Evolutionary conservation across 805 yeast genomes (phyloP).

Genomic region (Candida incommunis): DNA sequence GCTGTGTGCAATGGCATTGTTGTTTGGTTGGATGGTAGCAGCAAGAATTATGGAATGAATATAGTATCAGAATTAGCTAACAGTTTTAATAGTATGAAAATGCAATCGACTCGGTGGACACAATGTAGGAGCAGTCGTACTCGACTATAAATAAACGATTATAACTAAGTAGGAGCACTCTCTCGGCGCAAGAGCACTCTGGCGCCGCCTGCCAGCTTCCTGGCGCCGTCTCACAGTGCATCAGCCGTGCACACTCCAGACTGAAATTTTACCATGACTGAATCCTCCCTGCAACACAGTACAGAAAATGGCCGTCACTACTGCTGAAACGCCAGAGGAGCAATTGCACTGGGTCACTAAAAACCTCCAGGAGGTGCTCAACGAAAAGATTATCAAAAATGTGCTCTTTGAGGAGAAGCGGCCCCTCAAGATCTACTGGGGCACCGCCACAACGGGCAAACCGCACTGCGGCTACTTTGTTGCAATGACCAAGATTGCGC

Average conservation of each 20-base stretch:
- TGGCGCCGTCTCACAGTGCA: too few relatives aligned
- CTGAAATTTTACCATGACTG: too few relatives aligned
- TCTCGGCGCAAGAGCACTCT: too few relatives aligned
- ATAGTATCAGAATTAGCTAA: too few relatives aligned
- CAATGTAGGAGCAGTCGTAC: too few relatives aligned
- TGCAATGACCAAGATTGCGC: slow-evolving; percentile 93
- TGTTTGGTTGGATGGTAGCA: slow-evolving; percentile 1
- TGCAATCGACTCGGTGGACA: too few relatives aligned
- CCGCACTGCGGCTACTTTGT: slow-evolving; percentile 99
- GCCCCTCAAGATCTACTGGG: slow-evolving; percentile 88
- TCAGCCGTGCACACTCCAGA: too few relatives aligned
- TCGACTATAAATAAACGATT: too few relatives aligned
- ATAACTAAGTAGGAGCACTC: too few relatives aligned
- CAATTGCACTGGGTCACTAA: slow-evolving; percentile 59
- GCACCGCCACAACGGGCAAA: slow-evolving; percentile 98
- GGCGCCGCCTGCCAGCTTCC: too few relatives aligned
- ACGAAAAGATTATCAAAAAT: slow-evolving; percentile 74
- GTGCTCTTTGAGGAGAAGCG: slow-evolving; percentile 70
- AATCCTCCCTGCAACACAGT: too few relatives aligned
- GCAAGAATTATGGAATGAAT: neutral
- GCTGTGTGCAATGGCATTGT: neutral
- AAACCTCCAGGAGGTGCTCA: slow-evolving; percentile 82
- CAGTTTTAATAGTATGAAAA: too few relatives aligned
- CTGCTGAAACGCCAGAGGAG: slow-evolving; percentile 15
- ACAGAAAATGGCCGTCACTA: neutral